Evolutionary conservation across 2,329 filamentous ascomycete species (phyloP), one percentile per base, ranked within the genome.

Genomic region (Penicillium sp.): DNA sequence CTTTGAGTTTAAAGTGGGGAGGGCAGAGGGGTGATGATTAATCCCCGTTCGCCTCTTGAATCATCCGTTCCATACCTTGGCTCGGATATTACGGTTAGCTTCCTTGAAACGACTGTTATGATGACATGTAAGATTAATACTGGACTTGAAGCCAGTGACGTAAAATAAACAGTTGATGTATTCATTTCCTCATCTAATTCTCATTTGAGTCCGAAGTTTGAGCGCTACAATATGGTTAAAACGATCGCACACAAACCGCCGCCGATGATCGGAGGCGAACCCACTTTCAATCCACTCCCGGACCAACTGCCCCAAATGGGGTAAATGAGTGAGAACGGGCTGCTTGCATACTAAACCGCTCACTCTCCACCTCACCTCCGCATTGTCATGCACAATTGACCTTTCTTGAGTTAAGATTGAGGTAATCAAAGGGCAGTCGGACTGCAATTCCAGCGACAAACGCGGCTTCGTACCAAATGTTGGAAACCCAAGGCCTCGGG

Each of bases 11-110:
- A 52, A 45, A 35, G 54, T 60, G 50, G 41, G 59, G 56, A 48
- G 62, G 27, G 27, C 54, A 13, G 56, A 57, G 59, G 56, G 58
- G 58, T 49, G 63, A 58, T 65, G 62, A 65, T 54, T 65, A 64
- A 64, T 61, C 57, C 31, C 44, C 13, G 21, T 48, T 52, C 19
- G 49, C 49, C 39, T 43, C 49, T 44, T 49, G 31, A 49, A 47
- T 47, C 26, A 47, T 31, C 26, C 45, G 22, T 47, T 47, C 45
- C 45, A 47, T 47, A 29, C 22, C 10, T 47, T 21, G n/a, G n/a
- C 35, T 39, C 35, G 35, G n/a, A 39, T 19, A 8, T 39, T 39
- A 9, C 41, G 21, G 41, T n/a, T 19, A 31, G 11, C 10, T 31
- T 31, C 9, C 24, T n/a, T 16, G 22, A 46, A 24, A 16, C n/a